Conservation (phyloP, 805 yeast species). For the Teunomyces aglyptinius region DNA sequence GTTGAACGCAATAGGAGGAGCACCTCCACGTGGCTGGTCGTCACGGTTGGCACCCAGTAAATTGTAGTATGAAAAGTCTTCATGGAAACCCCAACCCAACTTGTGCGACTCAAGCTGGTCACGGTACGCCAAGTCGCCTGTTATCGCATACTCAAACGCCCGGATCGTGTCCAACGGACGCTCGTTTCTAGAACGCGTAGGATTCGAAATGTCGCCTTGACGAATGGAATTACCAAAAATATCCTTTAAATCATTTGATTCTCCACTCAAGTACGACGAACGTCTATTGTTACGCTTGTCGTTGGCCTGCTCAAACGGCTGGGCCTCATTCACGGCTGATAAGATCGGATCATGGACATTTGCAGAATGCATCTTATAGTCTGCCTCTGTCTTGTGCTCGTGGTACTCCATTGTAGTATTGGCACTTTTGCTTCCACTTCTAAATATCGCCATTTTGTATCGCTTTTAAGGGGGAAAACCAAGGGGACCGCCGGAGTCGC, state of each 20-base stretch:
- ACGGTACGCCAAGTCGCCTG: constrained; percentile 78
- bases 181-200: constrained; percentile 90
- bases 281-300: constrained; percentile 35
- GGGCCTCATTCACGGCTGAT: constrained; percentile 90
- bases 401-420: constrained; percentile 3
- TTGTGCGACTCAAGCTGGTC: constrained; percentile 77
- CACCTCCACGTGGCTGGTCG: constrained; percentile 13
- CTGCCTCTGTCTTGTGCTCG: not conserved
- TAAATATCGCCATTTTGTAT: constrained; percentile 7
- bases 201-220: constrained; percentile 86
- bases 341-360: constrained; percentile 68
- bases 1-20: constrained; percentile 35
- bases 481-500: not conserved
- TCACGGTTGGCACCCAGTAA: constrained; percentile 33
- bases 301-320: constrained; percentile 78
- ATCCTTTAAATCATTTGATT: constrained; percentile 62
- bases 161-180: constrained; percentile 96
- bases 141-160: constrained; percentile 88
- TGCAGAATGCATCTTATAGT: constrained; percentile 53
- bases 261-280: constrained; percentile 45
- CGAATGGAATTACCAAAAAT: constrained; percentile 80
- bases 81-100: constrained; percentile 87
- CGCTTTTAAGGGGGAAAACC: not conserved
- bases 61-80: constrained; percentile 60
- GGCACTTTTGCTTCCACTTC: constrained; percentile 2